A percentile compares a stretch with the other conserved stretches of the same genome.
Conservation (phyloP, 192 early-diverging fungal species). For the Coemansia nantahalensis region DNA sequence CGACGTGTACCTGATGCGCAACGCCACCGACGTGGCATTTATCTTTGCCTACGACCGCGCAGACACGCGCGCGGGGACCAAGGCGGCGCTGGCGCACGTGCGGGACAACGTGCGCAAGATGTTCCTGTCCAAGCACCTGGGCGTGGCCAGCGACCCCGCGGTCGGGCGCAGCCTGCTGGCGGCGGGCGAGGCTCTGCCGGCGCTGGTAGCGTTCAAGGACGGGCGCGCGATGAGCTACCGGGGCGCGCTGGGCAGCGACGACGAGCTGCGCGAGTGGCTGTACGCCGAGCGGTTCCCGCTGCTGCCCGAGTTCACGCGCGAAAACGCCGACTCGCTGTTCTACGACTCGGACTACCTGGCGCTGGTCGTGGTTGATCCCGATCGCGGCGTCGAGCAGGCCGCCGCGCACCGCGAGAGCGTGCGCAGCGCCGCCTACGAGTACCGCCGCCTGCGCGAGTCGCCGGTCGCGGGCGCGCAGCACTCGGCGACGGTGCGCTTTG, state of each 20-base stretch:
- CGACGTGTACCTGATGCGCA: conserved; percentile 29
- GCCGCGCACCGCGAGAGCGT: conserved; percentile 16
- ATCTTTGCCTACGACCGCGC: conserved; percentile 54
- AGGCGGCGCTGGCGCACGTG: conserved; percentile 23
- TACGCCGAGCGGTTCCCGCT: conserved; percentile 64
- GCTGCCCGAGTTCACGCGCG: conserved; percentile 60
- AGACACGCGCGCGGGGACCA: conserved; percentile 29
- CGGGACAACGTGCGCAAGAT: conserved; percentile 43
- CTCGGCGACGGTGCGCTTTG: conserved; percentile 54
- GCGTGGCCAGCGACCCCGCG: conserved; percentile 13
- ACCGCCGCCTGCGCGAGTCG: conserved; percentile 10
- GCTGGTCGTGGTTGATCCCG: conserved; percentile 61
- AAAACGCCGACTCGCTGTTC: conserved; percentile 70
- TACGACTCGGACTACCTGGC: conserved; percentile 63
- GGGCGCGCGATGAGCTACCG: conserved; percentile 26
- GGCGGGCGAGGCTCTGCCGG: conserved; percentile 34
- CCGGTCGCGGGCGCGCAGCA: neutral
- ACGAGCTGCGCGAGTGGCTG: conserved; percentile 59
- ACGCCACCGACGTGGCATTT: conserved; percentile 57
- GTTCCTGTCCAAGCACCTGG: conserved; percentile 43
- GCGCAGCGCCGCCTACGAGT: conserved; percentile 28
- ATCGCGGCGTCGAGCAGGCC: conserved; percentile 14
- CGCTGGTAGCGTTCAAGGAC: conserved; percentile 63
- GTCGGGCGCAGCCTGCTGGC: conserved; percentile 15
- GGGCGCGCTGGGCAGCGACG: conserved; percentile 35